Base-by-base conservation (phyloP, 2,329 filamentous ascomycete genomes). In the Venturia oleaginea region DNA sequence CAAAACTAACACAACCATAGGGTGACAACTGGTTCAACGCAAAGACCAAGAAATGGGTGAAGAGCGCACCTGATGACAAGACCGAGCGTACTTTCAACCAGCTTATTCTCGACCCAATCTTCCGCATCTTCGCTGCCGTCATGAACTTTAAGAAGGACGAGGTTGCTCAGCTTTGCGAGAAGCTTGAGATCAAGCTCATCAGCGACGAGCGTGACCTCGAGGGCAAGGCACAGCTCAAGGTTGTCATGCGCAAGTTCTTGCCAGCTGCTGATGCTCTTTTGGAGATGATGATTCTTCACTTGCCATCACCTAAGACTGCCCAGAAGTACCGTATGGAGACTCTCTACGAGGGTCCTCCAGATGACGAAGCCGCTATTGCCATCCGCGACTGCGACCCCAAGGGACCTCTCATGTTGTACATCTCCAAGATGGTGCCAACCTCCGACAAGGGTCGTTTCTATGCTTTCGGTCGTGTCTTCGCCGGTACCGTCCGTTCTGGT, bases 21-120 rank as follows among this genome's bases (percentile, higher is more conserved):
- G 94, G 94, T 72, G 94, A 99, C 88, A 97, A 92, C 86, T 99
- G 86, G 87, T 99, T 99, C 90, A 97, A 99, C 87, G 91, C 94
- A 73, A 86, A 91, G 83, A 99, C 94, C 85, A 99, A 97, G 91
- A 99, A 99, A 88, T 99, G 94, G 94, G 93, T 92, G 80, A 97
- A 90, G 85, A 85, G 82, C 77, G 83, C 83, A 72, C 89, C 85
- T 70, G 82, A 91, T 77, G 92, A 96, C 75, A 93, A 92, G 77
- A 78, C 80, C 70, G 94, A 97, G 87, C 94, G 94, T 89, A 91
- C 93, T 72, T 99, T 99, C 90, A 96, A 94, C 86, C 90, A 94
- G 86, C 99, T 99, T 85, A 96, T 97, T 79, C 81, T 99, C 76
- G 94, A 99, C 83, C 94, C 94, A 76, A 99, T 99, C 82, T 99